phyloP scores from a whole-genome alignment of 192 early-diverging fungal species.

The Funneliformis mosseae region DNA sequence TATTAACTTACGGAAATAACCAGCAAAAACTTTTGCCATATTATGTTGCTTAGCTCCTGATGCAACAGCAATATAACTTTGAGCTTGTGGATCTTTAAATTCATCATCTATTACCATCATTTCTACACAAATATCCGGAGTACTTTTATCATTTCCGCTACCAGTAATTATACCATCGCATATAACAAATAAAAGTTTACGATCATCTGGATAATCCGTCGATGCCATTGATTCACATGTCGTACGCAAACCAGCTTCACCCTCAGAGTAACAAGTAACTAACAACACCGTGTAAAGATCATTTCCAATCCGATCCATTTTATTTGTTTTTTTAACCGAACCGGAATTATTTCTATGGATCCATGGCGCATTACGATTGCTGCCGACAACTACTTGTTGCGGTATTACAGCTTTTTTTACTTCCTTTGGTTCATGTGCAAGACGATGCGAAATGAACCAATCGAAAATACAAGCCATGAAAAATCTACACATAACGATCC shows the following conservation, averaged over 20 bases:
- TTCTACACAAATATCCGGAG: constrained; percentile 72
- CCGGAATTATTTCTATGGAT: too few species aligned
- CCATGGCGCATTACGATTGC: too few species aligned
- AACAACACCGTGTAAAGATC: constrained; percentile 69
- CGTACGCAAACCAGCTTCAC: constrained; percentile 67
- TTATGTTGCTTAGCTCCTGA: constrained; percentile 74
- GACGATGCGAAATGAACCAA: constrained; percentile 69
- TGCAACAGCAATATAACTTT: constrained; percentile 74
- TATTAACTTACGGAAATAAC: constrained; percentile 55
- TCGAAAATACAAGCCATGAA: constrained; percentile 77
- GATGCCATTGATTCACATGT: constrained; percentile 80
- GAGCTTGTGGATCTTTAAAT: constrained; percentile 62
- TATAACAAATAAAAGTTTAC: constrained; percentile 51
- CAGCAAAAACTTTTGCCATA: constrained; percentile 72
- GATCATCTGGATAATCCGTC: constrained; percentile 80
- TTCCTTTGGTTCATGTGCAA: constrained; percentile 52
- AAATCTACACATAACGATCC: constrained; percentile 68
- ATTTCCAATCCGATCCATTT: constrained; percentile 47
- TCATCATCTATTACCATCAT: constrained; percentile 65
- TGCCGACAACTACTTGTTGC: neutral
- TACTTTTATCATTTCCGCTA: constrained; percentile 66
- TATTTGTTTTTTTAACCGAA: neutral
- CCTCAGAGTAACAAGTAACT: constrained; percentile 88
- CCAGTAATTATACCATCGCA: constrained; percentile 87
- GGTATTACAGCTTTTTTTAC: constrained; percentile 28